Evolutionary conservation across 768 basidiomycete genomes (phyloP).

Genomic region (Boletus sp.): DNA sequence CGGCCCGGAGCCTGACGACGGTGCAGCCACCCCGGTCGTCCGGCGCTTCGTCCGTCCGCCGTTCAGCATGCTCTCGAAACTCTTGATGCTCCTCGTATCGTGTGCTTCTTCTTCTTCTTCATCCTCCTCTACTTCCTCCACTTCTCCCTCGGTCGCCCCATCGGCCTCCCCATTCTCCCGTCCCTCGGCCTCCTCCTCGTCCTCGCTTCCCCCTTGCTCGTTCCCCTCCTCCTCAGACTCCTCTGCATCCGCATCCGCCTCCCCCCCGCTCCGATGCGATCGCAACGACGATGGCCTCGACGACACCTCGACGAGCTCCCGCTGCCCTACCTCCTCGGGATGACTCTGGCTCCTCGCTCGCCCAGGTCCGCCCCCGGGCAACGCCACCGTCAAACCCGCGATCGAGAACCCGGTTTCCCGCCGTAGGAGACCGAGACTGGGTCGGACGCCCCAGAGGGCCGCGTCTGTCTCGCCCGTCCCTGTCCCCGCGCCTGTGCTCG

Average conservation of each 20-base stretch:
- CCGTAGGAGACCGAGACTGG: constrained; percentile 66
- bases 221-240: constrained; percentile 6
- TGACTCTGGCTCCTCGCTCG: constrained; percentile 4
- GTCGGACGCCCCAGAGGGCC: constrained; percentile 32
- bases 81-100: constrained; percentile 76
- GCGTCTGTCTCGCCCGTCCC: constrained; percentile 7
- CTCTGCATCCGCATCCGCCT: constrained; percentile 17
- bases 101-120: constrained; percentile 33
- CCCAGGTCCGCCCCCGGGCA: constrained; percentile 41
- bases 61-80: constrained; percentile 85
- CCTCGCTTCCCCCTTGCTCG: constrained; percentile 8
- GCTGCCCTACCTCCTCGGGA: constrained; percentile 40
- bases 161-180: constrained; percentile 26
- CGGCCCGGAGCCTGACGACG: not conserved
- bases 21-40: not conserved
- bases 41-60: constrained; percentile 20
- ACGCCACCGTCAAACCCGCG: constrained; percentile 65
- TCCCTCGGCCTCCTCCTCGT: constrained; percentile 27
- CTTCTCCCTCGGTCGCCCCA: constrained; percentile 23
- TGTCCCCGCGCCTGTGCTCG: not conserved
- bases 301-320: constrained; percentile 54
- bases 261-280: constrained; percentile 21
- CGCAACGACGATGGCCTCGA: constrained; percentile 49
- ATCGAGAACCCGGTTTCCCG: constrained; percentile 83
- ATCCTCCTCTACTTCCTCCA: constrained; percentile 27